Evolutionary conservation across 83 land plant species (phyloP), one percentile per base, ranked within the genome.

Genomic region (Picea abies): DNA sequence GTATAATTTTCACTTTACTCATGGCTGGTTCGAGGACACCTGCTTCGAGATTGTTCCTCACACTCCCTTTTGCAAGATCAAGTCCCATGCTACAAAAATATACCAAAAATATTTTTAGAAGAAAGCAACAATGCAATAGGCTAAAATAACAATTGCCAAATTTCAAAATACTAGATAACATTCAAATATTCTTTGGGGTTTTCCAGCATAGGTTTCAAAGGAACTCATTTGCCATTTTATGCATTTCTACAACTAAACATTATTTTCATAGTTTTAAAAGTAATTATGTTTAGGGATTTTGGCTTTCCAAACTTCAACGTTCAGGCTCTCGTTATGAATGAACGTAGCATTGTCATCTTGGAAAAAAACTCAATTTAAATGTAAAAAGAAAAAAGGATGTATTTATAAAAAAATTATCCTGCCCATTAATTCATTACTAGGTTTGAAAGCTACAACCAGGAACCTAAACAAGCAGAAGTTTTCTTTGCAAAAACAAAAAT

Each of bases 1-100:
- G 99, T 37, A 97, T 93, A n/a, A 96, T 97, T 84, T 97, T 97
- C 47, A 94, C 92, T 93, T 96, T 97, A 84, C 98, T 96, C 97
- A 97, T 94, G n/a, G 99, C 94, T 82, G 99, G 99, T 83, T 96
- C 99, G 66, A 97, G 91, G 58, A 94, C 99, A 39, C 99, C 99
- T 68, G 98, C 98, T 85, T 97, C 98, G 17, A 97, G 87, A 82
- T 96, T 96, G 89, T 96, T 94, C 70, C 98, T 88, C 35, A 96
- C 84, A 9, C 82, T 84, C 19, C 99, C 99, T 61, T 97, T 97
- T 47, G 76, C 60, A 81, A 97, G 94, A 58, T 97, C 99, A 12
- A 97, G 82, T 17, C 99, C 99, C 91, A 90, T 94, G 85, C 99
- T 97, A 91, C 70, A 85, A 60, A 61, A 61, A 78, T 22, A 29